These are phyloP conservation scores for Perkinsus marinus DNA, from an alignment of 169 alveolate genomes.

Conservation along the genomic window DNA sequence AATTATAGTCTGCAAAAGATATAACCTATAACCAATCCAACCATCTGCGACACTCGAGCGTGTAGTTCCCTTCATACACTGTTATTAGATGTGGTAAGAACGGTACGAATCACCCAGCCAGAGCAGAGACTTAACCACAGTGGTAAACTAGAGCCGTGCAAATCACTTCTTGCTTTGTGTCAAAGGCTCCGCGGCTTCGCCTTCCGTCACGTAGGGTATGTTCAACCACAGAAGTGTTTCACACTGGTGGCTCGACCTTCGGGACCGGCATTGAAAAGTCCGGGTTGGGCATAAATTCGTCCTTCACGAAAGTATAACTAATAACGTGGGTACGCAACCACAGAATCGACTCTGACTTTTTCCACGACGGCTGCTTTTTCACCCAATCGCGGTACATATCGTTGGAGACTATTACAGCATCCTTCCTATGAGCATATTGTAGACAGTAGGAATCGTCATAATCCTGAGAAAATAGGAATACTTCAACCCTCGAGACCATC, in stretches of 20 bases:
- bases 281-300: slow-evolving; percentile 54
- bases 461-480: slow-evolving; percentile 10
- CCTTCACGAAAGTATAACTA: slow-evolving; percentile 44
- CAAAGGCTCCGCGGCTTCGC: background rate
- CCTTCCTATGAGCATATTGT: slow-evolving; percentile 46
- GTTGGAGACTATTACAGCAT: slow-evolving; percentile 53
- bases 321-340: slow-evolving; percentile 50
- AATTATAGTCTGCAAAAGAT: background rate
- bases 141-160: background rate
- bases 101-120: background rate
- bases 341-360: slow-evolving; percentile 15
- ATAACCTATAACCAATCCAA: background rate
- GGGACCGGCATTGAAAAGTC: slow-evolving; percentile 17
- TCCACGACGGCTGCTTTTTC: slow-evolving; percentile 26
- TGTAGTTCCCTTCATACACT: no score
- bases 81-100: no score
- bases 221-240: background rate
- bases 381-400: slow-evolving; percentile 56
- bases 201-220: background rate
- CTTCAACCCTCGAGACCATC: background rate
- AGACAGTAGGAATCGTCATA: slow-evolving; percentile 62
- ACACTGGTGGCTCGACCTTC: background rate
- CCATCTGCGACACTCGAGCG: background rate
- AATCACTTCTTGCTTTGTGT: background rate
- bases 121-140: background rate